Conservation (phyloP, 1,139 yeast species). For the Kodamaea sp. region DNA sequence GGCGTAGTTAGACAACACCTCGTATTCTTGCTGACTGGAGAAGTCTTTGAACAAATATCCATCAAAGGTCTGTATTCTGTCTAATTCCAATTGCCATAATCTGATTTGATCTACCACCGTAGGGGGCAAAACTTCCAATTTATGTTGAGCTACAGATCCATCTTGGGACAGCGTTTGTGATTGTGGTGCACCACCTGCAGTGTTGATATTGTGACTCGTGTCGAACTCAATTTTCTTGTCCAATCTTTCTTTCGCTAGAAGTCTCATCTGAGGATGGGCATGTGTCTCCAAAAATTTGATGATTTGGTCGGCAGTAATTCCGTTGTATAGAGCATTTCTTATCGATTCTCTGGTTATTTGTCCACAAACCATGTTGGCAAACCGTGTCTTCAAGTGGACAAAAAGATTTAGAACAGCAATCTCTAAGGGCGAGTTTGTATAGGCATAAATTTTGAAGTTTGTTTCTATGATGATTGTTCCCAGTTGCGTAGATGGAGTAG, state of each 20-base stretch:
- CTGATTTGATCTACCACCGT: conserved; percentile 94
- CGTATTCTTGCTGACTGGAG: conserved; percentile 73
- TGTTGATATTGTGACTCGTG: conserved; percentile 56
- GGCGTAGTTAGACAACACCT: conserved; percentile 72
- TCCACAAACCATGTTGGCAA: conserved; percentile 91
- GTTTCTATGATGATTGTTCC: conserved; percentile 91
- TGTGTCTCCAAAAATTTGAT: conserved; percentile 86
- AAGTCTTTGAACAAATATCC: conserved; percentile 92
- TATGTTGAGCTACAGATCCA: conserved; percentile 38
- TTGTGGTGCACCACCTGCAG: conserved; percentile 46
- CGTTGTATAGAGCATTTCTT: conserved; percentile 77
- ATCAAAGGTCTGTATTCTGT: conserved; percentile 82
- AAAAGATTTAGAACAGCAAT: conserved; percentile 88
- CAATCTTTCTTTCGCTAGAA: conserved; percentile 65
- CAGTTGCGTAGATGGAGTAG: conserved; percentile 21
- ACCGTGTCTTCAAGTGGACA: conserved; percentile 81
- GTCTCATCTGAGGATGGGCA: conserved; percentile 91
- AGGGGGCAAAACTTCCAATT: conserved; percentile 78
- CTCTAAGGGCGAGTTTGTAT: conserved; percentile 92
- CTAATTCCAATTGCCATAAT: conserved; percentile 95
- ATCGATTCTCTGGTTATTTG: conserved; percentile 91
- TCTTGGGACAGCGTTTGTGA: conserved; percentile 27
- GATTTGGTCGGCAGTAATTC: conserved; percentile 94
- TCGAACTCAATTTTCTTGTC: conserved; percentile 69
- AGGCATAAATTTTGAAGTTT: conserved; percentile 88